Percentiles rank a stretch among this genome's conserved stretches.
These are phyloP conservation scores for Plasmodium ovale DNA, from an alignment of 169 alveolate genomes.

Conservation along the genomic window DNA sequence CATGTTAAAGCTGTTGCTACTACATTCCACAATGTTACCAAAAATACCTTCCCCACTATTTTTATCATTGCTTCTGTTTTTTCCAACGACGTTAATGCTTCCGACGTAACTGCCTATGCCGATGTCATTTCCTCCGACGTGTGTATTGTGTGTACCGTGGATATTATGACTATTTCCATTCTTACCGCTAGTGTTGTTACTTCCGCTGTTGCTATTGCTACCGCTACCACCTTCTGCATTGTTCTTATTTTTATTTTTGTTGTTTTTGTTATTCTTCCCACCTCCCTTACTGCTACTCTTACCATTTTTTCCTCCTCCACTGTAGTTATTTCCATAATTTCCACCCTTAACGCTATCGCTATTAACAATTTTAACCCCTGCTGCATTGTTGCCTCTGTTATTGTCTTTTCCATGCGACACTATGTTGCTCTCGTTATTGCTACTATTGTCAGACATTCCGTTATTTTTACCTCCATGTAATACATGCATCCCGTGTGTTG, in stretches of 20 bases:
- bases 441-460: not conserved
- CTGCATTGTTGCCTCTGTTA: not conserved
- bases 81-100: not conserved
- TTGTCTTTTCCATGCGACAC: not conserved
- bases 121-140: not conserved
- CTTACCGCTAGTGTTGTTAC: not conserved
- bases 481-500: too few species aligned
- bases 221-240: not conserved
- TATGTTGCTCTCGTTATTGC: constrained; percentile 6
- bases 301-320: not conserved
- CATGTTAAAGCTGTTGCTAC: not conserved
- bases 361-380: not conserved
- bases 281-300: not conserved
- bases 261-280: not conserved
- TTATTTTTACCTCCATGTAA: too few species aligned
- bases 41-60: constrained; percentile 3
- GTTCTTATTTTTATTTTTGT: not conserved
- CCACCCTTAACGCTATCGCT: not conserved
- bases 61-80: constrained; percentile 3
- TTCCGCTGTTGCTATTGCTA: not conserved
- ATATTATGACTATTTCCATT: not conserved
- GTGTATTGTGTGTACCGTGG: too few species aligned
- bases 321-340: not conserved
- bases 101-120: not conserved
- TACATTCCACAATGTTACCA: not conserved